Percentiles rank a stretch among this genome's conserved stretches.
Conservation (phyloP, 148 eudicot genomes). For the Vaccinium darrowii region DNA sequence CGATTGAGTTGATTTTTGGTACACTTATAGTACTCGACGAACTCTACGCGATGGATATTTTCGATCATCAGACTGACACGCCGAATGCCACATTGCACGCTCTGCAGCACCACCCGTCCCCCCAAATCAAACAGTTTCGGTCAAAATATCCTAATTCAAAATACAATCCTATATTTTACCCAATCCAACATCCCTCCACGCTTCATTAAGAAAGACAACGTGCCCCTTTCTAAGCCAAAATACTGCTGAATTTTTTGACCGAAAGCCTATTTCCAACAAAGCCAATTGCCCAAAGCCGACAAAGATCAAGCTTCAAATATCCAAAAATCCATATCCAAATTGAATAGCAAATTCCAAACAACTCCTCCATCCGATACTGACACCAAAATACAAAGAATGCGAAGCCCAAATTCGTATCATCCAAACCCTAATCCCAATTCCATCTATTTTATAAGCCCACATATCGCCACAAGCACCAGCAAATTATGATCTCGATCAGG, state of each 20-base stretch:
- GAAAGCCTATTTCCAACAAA: not conserved
- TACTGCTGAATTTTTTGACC: too few species aligned
- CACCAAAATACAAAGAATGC: not conserved
- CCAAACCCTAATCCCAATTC: not conserved
- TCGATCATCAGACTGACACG: too few species aligned
- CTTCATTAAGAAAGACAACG: not conserved
- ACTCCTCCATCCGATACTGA: not conserved
- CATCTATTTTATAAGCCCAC: not conserved
- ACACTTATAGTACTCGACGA: too few species aligned
- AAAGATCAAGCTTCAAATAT: not conserved
- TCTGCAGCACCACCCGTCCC: too few species aligned
- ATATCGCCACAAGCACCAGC: not conserved
- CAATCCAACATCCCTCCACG: not conserved
- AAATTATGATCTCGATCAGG: not conserved
- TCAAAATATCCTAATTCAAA: not conserved
- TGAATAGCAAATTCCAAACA: not conserved
- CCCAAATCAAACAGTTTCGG: not conserved
- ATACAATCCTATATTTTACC: not conserved
- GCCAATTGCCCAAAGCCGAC: not conserved
- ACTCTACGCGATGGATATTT: too few species aligned
- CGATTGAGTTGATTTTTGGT: too few species aligned
- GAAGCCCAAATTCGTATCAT: not conserved
- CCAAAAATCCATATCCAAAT: slow-evolving; percentile 6
- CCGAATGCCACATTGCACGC: too few species aligned
- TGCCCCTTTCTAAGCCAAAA: not conserved